Evolutionary conservation across 345 rosid species (phyloP).

Genomic region (Xanthoceras sorbifolium): DNA sequence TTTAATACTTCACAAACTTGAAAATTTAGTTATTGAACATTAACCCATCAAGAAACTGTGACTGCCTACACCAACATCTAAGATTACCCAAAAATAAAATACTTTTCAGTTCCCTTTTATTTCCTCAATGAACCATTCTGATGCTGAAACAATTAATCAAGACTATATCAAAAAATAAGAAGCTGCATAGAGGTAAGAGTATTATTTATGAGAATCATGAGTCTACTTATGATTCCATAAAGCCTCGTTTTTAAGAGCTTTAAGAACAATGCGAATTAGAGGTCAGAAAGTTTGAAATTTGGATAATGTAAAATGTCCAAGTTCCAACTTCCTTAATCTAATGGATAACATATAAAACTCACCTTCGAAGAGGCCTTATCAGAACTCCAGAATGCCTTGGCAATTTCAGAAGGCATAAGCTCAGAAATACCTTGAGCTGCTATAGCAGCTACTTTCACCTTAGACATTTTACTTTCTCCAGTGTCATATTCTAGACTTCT

Average conservation of each 20-base stretch:
- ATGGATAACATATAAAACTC: slow-evolving; percentile 16
- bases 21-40: background rate
- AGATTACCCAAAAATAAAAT: background rate
- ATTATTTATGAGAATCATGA: background rate
- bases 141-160: background rate
- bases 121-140: background rate
- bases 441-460: slow-evolving; percentile 68
- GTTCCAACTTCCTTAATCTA: slow-evolving; percentile 14
- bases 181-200: background rate
- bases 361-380: slow-evolving; percentile 87
- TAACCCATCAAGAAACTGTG: background rate
- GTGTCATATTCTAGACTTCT: slow-evolving; percentile 46
- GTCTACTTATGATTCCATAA: slow-evolving; percentile 3
- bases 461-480: slow-evolving; percentile 49
- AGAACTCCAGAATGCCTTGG: slow-evolving; percentile 77
- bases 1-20: background rate
- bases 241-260: background rate
- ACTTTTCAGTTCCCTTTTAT: background rate
- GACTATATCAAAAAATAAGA: slow-evolving; percentile 9
- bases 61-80: background rate
- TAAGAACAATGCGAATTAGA: background rate
- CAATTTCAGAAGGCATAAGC: slow-evolving; percentile 91
- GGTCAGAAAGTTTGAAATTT: background rate
- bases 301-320: slow-evolving; percentile 1
- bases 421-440: slow-evolving; percentile 86